A percentile compares a stretch with the other conserved stretches of the same genome.
These are phyloP conservation scores for Raffaelea deltoideospora DNA, from an alignment of 2,329 filamentous ascomycete genomes.

Conservation along the genomic window DNA sequence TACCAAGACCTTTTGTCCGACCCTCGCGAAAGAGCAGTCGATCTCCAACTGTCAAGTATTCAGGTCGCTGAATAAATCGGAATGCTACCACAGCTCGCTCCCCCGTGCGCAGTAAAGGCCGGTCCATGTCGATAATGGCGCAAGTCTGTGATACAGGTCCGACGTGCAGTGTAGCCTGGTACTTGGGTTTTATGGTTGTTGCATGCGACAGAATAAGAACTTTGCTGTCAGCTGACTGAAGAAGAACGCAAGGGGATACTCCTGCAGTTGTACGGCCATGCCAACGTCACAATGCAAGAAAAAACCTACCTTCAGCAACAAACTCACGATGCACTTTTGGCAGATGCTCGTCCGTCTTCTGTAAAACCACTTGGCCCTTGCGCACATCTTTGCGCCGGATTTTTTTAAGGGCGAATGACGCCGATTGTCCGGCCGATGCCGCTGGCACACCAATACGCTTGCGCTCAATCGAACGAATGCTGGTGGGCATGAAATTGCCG, in stretches of 20 bases:
- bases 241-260: neutral
- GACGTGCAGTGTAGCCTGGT: constrained; percentile 96
- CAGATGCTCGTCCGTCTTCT: constrained; percentile 57
- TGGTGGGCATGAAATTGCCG: constrained; percentile 77
- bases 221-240: constrained; percentile 12
- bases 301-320: constrained; percentile 51
- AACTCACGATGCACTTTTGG: constrained; percentile 65
- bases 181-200: constrained; percentile 91
- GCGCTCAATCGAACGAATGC: constrained; percentile 81
- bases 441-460: constrained; percentile 82
- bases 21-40: constrained; percentile 87
- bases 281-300: neutral
- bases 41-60: constrained; percentile 81
- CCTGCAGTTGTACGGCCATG: neutral
- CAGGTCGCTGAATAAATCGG: constrained; percentile 82
- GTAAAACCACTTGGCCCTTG: constrained; percentile 94
- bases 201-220: constrained; percentile 91
- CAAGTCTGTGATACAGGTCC: constrained; percentile 92
- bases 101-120: constrained; percentile 86
- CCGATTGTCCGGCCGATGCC: constrained; percentile 82
- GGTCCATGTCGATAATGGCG: constrained; percentile 86
- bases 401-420: constrained; percentile 78
- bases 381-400: constrained; percentile 82
- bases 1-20: constrained; percentile 84
- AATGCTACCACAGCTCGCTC: constrained; percentile 92